These are phyloP conservation scores for Alternaria triticimaculans DNA, from an alignment of 2,329 filamentous ascomycete genomes.

Conservation along the genomic window DNA sequence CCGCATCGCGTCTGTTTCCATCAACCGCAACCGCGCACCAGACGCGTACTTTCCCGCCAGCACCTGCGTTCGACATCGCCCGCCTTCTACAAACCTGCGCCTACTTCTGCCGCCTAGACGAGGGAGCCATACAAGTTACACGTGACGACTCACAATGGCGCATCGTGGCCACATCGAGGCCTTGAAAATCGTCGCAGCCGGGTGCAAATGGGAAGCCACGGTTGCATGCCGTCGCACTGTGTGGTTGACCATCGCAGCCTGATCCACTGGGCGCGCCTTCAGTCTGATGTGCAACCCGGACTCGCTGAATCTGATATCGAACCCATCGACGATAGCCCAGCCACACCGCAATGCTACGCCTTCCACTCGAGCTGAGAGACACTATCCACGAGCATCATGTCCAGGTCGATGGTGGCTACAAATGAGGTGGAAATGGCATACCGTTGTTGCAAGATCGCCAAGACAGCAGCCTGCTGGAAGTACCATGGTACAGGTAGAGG, in stretches of 20 bases:
- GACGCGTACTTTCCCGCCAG: background rate
- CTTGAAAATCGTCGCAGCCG: background rate
- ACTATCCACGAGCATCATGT: background rate
- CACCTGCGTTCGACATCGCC: background rate
- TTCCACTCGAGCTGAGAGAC: background rate
- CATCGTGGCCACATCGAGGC: background rate
- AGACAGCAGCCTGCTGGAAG: no score
- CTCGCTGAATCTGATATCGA: no score
- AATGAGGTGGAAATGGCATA: no score
- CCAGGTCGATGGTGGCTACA: background rate
- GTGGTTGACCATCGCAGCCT: background rate
- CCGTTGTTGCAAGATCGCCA: no score
- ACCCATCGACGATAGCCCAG: no score
- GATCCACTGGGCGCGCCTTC: no score
- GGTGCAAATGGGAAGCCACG: background rate
- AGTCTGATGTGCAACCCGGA: no score
- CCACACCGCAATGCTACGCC: background rate
- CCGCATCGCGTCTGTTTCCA: background rate
- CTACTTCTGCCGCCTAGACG: background rate
- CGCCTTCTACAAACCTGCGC: background rate
- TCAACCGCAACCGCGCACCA: background rate
- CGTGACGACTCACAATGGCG: background rate
- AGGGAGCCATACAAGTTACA: background rate
- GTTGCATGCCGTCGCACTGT: accelerated
- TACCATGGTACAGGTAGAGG: no score